Evolutionary conservation across 805 yeast species (phyloP).

Genomic region (Brettanomyces naardenensis): DNA sequence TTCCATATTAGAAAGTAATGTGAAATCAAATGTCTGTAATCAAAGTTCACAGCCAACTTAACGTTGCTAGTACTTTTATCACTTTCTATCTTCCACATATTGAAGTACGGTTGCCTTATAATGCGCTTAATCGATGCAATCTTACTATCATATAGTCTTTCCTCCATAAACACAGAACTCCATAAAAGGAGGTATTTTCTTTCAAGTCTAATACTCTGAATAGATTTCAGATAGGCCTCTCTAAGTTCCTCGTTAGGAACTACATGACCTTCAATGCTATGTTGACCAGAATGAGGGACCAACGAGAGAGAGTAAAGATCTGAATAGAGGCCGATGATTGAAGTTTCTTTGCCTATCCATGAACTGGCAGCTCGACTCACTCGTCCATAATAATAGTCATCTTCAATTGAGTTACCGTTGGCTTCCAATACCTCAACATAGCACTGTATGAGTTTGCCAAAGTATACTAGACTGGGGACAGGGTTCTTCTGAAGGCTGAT

Average conservation of each 20-base stretch:
- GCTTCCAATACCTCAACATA: background rate
- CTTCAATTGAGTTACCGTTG: background rate
- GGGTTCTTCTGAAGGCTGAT: background rate
- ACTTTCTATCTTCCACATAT: background rate
- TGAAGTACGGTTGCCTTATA: background rate
- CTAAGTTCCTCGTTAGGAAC: background rate
- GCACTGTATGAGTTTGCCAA: background rate
- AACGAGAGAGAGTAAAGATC: background rate
- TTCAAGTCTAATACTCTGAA: background rate
- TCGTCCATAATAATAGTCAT: background rate
- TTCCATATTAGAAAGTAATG: background rate
- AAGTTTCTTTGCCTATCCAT: background rate
- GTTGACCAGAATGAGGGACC: background rate
- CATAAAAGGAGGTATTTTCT: background rate
- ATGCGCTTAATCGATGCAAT: background rate
- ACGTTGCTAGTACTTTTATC: background rate
- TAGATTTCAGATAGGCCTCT: background rate
- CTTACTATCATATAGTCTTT: background rate
- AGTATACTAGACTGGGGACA: background rate
- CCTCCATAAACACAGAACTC: background rate
- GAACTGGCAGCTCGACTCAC: background rate
- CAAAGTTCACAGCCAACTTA: background rate
- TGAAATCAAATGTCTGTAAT: background rate
- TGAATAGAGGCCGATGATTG: background rate
- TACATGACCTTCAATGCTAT: background rate